Conservation (phyloP, 164 flowering plant species). For the Vitis rupestris region DNA sequence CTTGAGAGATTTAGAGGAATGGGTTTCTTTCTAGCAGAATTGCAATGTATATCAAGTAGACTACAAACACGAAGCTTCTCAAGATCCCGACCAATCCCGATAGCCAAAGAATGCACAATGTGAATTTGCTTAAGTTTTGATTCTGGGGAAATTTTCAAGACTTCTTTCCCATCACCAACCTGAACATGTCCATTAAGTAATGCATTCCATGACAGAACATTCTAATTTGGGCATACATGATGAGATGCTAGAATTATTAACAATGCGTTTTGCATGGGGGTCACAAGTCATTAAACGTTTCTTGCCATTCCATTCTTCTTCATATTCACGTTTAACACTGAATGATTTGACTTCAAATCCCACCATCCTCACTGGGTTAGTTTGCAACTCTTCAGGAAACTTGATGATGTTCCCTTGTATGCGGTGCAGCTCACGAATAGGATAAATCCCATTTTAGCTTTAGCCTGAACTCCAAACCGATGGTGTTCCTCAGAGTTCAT, state of each 20-base stretch:
- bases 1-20: too few species aligned
- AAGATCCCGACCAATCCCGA: slow-evolving; percentile 36
- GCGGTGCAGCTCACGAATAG: too few species aligned
- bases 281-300: slow-evolving; percentile 11
- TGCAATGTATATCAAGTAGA: slow-evolving; percentile 59
- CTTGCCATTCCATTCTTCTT: too few species aligned
- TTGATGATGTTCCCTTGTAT: too few species aligned
- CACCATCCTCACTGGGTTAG: too few species aligned
- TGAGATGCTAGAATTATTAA: slow-evolving; percentile 43
- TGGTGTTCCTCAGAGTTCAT: too few species aligned
- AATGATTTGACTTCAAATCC: too few species aligned
- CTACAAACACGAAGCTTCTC: slow-evolving; percentile 38
- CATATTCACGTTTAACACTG: too few species aligned
- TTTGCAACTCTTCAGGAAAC: too few species aligned
- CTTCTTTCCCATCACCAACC: slow-evolving; percentile 32
- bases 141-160: slow-evolving; percentile 32
- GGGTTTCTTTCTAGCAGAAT: neutral
- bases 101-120: slow-evolving; percentile 41
- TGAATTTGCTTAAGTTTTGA: slow-evolving; percentile 36
- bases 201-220: slow-evolving; percentile 50
- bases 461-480: too few species aligned
- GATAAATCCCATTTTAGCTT: too few species aligned
- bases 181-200: slow-evolving; percentile 53
- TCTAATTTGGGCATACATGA: slow-evolving; percentile 31
- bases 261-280: slow-evolving; percentile 53